A percentile compares a stretch with the other conserved stretches of the same genome.
Evolutionary conservation across 176 grass and related monocot species (phyloP).

Genomic region (Phragmites australis): DNA sequence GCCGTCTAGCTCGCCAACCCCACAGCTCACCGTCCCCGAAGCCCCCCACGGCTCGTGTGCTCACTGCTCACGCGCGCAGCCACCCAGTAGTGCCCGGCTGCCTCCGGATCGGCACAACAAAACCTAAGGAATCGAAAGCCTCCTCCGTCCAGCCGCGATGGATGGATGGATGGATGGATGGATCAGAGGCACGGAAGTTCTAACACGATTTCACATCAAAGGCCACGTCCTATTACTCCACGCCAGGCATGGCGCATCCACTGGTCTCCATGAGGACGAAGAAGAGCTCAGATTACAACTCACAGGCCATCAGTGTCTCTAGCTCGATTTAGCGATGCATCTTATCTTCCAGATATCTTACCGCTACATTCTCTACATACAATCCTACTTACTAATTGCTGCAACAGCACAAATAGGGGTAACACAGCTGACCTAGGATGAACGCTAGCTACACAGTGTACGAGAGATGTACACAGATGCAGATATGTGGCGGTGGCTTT

Average conservation of each 20-base stretch:
- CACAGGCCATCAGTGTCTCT: not conserved
- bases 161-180: no score
- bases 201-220: not conserved
- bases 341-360: slow-evolving; percentile 9
- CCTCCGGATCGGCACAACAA: no score
- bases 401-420: not conserved
- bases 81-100: no score
- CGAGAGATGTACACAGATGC: slow-evolving; percentile 16
- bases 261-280: not conserved
- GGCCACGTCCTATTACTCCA: not conserved
- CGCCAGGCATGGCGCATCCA: not conserved
- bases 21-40: not conserved
- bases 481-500: not conserved
- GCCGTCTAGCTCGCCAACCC: no score
- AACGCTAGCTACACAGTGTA: slow-evolving; percentile 36
- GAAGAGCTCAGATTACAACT: not conserved
- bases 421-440: not conserved
- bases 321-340: slow-evolving; percentile 18
- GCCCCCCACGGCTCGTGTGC: not conserved
- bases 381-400: not conserved
- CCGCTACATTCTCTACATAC: slow-evolving; percentile 40
- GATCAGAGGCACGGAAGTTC: not conserved
- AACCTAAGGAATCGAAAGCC: no score
- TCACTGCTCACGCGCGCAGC: not conserved
- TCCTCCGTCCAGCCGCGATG: no score